Conservation (phyloP, 176 grass and related monocot genomes). For the Aegilops sharonensis region DNA sequence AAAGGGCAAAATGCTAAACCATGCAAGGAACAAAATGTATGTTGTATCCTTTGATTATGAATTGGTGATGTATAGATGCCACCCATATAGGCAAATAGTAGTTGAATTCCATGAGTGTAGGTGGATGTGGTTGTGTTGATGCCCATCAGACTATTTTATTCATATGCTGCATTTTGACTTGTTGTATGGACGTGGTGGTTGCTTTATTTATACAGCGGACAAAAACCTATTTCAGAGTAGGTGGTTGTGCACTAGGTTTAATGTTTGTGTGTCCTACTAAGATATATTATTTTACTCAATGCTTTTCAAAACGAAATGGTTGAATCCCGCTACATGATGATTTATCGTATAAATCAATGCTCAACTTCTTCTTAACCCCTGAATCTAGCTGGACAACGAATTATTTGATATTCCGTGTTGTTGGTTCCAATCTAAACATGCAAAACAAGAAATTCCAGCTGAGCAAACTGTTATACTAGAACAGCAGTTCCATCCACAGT, state of each 20-base stretch:
- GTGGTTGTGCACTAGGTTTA: too few relatives aligned
- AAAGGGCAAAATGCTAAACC: neutral
- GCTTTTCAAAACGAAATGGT: neutral
- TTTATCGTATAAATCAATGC: neutral
- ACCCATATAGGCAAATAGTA: neutral
- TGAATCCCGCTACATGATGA: neutral
- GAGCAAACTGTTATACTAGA: neutral
- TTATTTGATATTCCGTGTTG: neutral
- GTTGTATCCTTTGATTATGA: neutral
- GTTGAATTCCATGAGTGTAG: too few relatives aligned
- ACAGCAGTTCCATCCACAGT: neutral
- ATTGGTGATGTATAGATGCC: neutral
- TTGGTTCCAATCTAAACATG: neutral
- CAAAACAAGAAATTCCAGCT: neutral
- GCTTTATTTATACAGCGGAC: too few relatives aligned
- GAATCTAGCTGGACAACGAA: neutral
- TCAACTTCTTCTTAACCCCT: neutral
- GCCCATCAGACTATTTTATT: too few relatives aligned
- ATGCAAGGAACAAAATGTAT: neutral
- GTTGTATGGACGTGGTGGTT: too few relatives aligned
- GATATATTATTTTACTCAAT: too few relatives aligned
- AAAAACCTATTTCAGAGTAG: too few relatives aligned
- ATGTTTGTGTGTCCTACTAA: too few relatives aligned
- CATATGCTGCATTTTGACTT: too few relatives aligned
- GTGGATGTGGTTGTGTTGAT: too few relatives aligned